Evolutionary conservation across 441 rosid species (phyloP).

Genomic region (Populus tomentosa): DNA sequence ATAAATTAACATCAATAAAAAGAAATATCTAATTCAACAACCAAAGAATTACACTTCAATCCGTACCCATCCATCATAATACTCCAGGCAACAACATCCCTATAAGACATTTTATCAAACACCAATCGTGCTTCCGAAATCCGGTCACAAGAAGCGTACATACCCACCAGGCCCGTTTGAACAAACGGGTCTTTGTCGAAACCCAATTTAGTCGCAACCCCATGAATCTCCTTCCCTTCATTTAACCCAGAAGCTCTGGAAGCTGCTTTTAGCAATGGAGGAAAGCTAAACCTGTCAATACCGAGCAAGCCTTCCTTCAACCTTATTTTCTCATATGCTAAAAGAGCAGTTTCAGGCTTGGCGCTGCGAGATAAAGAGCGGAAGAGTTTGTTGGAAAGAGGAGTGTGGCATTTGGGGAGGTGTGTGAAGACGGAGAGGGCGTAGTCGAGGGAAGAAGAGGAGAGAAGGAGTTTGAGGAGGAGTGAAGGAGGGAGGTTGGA

Average conservation of each 20-base stretch:
- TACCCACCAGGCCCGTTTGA: conserved; percentile 39
- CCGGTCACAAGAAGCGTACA: conserved; percentile 36
- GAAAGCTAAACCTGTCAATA: conserved; percentile 49
- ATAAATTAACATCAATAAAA: conserved; percentile 10
- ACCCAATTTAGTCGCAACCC: conserved; percentile 40
- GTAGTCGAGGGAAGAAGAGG: conserved; percentile 24
- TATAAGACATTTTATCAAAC: conserved; percentile 56
- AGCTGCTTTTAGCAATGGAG: conserved; percentile 48
- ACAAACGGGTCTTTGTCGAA: conserved; percentile 49
- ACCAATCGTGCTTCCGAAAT: conserved; percentile 35
- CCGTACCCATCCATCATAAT: conserved; percentile 54
- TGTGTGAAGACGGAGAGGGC: conserved; percentile 36
- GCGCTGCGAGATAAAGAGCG: conserved; percentile 34
- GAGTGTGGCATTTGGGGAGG: conserved; percentile 15
- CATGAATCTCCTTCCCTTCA: conserved; percentile 63
- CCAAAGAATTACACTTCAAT: not conserved
- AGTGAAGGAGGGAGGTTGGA: conserved; percentile 17
- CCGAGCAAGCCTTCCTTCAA: conserved; percentile 22
- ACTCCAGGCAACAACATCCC: conserved; percentile 60
- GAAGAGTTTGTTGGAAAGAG: conserved; percentile 31
- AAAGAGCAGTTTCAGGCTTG: conserved; percentile 27
- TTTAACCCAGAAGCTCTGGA: conserved; percentile 35
- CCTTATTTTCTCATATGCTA: conserved; percentile 33
- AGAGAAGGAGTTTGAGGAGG: conserved; percentile 28
- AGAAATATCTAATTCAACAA: not conserved